phyloP scores from a whole-genome alignment of 2,329 filamentous ascomycete species.

The Clarireedia hainanense region DNA sequence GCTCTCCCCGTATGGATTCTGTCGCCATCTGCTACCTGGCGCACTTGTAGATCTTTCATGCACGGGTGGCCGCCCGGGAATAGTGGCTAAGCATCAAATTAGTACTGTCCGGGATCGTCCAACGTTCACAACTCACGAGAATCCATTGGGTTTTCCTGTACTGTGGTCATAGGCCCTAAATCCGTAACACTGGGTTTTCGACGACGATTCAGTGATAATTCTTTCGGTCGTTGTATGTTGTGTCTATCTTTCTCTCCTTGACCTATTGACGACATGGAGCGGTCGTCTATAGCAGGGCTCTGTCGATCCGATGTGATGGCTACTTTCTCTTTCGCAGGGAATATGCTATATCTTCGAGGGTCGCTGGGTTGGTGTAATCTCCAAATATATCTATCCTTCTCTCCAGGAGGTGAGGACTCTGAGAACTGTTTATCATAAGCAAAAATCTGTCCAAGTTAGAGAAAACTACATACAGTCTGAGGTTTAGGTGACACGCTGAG shows the following conservation, averaged over 20 bases:
- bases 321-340: conserved; percentile 41
- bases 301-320: conserved; percentile 35
- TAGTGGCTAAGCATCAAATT: conserved; percentile 44
- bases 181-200: conserved; percentile 59
- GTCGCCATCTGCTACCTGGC: conserved; percentile 43
- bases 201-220: conserved; percentile 48
- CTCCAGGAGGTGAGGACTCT: conserved; percentile 14
- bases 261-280: conserved; percentile 32
- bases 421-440: conserved; percentile 16
- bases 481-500: conserved; percentile 30
- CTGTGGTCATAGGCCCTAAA: conserved; percentile 59
- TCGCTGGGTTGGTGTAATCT: conserved; percentile 50
- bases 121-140: conserved; percentile 48
- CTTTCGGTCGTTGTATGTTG: conserved; percentile 46
- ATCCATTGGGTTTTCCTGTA: conserved; percentile 61
- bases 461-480: conserved; percentile 24
- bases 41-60: conserved; percentile 58
- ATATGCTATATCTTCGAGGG: conserved; percentile 51
- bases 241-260: conserved; percentile 9
- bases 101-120: conserved; percentile 7
- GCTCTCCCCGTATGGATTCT: conserved; percentile 33
- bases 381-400: conserved; percentile 46
- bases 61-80: conserved; percentile 55
- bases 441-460: conserved; percentile 1
- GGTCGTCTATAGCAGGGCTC: conserved; percentile 39